Percentiles rank a stretch among this genome's conserved stretches.
Conservation (phyloP, 1,139 yeast species). For the Scheffersomyces illinoinensis region DNA sequence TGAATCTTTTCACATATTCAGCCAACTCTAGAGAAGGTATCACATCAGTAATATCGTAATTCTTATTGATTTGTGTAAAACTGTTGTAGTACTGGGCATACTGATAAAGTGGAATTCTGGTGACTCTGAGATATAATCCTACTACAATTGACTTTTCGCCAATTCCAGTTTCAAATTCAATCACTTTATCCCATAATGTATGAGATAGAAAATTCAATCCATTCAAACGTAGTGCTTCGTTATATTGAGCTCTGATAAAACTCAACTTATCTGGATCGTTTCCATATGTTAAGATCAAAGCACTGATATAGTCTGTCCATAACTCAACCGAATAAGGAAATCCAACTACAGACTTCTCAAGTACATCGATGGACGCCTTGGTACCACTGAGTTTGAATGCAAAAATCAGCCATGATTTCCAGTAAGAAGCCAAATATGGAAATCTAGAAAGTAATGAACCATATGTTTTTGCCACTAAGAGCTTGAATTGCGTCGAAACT, state of each 20-base stretch:
- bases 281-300: conserved; percentile 40
- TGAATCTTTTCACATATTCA: conserved; percentile 23
- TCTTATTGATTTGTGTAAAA: conserved; percentile 43
- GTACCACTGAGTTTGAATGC: conserved; percentile 57
- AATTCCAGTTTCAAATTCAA: conserved; percentile 45
- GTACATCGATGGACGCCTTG: conserved; percentile 45
- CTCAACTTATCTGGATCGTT: conserved; percentile 18
- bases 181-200: conserved; percentile 63
- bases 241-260: conserved; percentile 38
- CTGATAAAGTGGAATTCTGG: conserved; percentile 63
- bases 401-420: conserved; percentile 60
- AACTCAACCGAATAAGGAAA: conserved; percentile 62
- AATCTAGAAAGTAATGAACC: conserved; percentile 43
- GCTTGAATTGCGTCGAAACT: conserved; percentile 20
- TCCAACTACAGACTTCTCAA: conserved; percentile 47
- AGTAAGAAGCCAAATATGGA: conserved; percentile 58
- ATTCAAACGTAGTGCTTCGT: conserved; percentile 37
- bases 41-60: conserved; percentile 33
- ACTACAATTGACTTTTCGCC: conserved; percentile 23
- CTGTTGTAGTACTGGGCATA: conserved; percentile 63
- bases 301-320: conserved; percentile 65
- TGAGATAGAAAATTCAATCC: conserved; percentile 65
- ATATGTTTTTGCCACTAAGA: conserved; percentile 19
- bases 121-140: conserved; percentile 40
- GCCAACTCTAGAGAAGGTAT: conserved; percentile 22